A percentile compares a stretch with the other conserved stretches of the same genome.
These are phyloP conservation scores for Delphinella strobiligena DNA, from an alignment of 2,329 filamentous ascomycete species.

Conservation along the genomic window DNA sequence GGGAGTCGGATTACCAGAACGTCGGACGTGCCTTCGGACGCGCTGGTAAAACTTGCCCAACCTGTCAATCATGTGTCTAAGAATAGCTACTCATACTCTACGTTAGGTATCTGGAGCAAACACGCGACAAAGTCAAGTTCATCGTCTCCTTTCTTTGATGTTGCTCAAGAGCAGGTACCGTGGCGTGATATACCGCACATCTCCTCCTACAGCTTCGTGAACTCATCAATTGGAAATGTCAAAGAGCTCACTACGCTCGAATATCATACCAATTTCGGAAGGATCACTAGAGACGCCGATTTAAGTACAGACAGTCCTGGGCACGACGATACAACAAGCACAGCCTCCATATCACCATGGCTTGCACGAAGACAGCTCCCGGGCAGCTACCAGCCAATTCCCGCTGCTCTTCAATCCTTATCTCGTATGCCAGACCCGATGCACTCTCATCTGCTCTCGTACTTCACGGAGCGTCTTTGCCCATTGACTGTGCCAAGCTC, in stretches of 20 bases:
- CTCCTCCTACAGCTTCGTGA: conserved; percentile 14
- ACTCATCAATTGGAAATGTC: conserved; percentile 11
- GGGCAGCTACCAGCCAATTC: conserved; percentile 1
- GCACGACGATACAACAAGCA: conserved; percentile 3
- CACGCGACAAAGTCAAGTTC: conserved; percentile 6
- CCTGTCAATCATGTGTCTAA: too few species aligned
- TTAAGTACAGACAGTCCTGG: too few species aligned
- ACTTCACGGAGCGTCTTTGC: conserved; percentile 29
- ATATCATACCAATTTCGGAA: too few species aligned
- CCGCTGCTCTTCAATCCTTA: conserved; percentile 12
- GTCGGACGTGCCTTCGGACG: conserved; percentile 32
- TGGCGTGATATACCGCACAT: conserved; percentile 14
- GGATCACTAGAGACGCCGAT: too few species aligned
- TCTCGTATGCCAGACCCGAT: conserved; percentile 19
- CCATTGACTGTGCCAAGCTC: conserved; percentile 28
- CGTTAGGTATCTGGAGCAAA: conserved; percentile 30
- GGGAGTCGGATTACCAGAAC: conserved; percentile 26
- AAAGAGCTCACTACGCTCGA: conserved; percentile 8
- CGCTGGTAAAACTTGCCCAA: too few species aligned
- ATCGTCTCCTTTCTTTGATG: conserved; percentile 7
- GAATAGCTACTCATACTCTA: too few species aligned
- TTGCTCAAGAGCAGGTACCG: conserved; percentile 7
- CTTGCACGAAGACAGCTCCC: conserved; percentile 8
- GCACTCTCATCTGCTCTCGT: conserved; percentile 25
- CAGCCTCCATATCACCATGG: conserved; percentile 9